Base-by-base conservation (phyloP, 305 asterid species). In the Fraxinus paxiana region DNA sequence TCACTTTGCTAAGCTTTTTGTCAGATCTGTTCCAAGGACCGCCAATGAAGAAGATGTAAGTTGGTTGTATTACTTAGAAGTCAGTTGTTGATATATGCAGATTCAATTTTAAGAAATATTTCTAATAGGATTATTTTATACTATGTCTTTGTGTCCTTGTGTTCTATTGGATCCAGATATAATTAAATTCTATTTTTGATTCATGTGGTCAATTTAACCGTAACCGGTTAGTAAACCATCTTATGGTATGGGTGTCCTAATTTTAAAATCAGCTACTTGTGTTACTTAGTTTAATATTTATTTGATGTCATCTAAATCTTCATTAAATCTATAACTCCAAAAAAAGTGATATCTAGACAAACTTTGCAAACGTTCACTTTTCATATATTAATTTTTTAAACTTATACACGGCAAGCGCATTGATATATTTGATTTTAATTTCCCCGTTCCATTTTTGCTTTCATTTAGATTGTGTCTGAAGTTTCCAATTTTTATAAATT, bases 11-110 rank as follows among this genome's bases (percentile, higher is more conserved):
- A 95, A 95, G 86, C 97, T 95, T 46, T 95, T 95, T 86, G 95
- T 95, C 67, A 98, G 98, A 79, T 95, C 97, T 79, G 98, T 95
- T 79, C 98, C 98, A 7, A 87, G 97, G 91, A 89, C 93, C 5
- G 92, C 90, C 75, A 92, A 92, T 9, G 98, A 95, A 82, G 91
- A 90, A 63, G 98, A 95, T 83, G 98, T 93, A 87, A 89, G 97
- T 88, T 80, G 76, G 70, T 77, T 80, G 43, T 46, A 38, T 79
- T 12, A 22, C 37, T 31, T 33, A 73, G 35, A 76, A 56, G 33
- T 75, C 12, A 59, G n/a, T 34, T 37, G 12, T 48, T 79, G 73
- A 17, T 69, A 65, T 79, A 69, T 67, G 18, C 67, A 54, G 59
- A 46, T 82, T 18, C 65, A 10, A 26, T 48, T 72, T 59, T 18